A percentile compares a stretch with the other conserved stretches of the same genome.
Conservation (phyloP, 768 basidiomycete species). For the Pisolithus albus region DNA sequence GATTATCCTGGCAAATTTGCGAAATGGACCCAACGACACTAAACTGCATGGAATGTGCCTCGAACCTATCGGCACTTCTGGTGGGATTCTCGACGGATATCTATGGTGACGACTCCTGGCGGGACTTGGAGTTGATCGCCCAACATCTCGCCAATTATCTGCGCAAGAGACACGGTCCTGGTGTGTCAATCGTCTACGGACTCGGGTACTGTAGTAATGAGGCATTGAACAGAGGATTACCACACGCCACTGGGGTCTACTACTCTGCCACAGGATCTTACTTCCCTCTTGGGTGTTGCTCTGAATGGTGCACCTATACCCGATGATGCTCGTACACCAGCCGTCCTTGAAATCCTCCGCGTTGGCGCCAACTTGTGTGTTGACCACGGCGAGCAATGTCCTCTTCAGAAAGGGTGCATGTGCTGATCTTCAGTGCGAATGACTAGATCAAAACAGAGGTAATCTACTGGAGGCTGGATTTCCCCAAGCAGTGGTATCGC, state of each 20-base stretch:
- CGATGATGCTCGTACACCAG: conserved; percentile 38
- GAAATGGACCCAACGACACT: conserved; percentile 3
- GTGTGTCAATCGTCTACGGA: conserved; percentile 26
- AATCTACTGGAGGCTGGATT: conserved; percentile 64
- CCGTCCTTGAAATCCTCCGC: conserved; percentile 63
- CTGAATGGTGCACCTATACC: conserved; percentile 45
- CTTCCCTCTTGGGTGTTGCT: conserved; percentile 51
- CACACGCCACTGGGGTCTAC: conserved; percentile 64
- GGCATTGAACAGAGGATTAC: conserved; percentile 48
- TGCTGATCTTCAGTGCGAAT: conserved; percentile 1
- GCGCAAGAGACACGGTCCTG: conserved; percentile 46
- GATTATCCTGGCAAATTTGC: background rate
- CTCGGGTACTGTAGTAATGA: conserved; percentile 9
- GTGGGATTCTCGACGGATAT: conserved; percentile 27
- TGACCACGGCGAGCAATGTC: conserved; percentile 57
- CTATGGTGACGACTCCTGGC: conserved; percentile 37
- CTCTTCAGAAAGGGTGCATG: background rate
- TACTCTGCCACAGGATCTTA: conserved; percentile 57
- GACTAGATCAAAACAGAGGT: conserved; percentile 67
- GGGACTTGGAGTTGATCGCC: conserved; percentile 42
- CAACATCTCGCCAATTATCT: conserved; percentile 57
- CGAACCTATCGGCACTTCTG: conserved; percentile 28
- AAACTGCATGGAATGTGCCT: conserved; percentile 23
- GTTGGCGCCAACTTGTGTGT: conserved; percentile 80
- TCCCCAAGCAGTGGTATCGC: conserved; percentile 56